Conservation (phyloP, 2,329 filamentous ascomycete genomes). For the Aspergillus proliferans region DNA sequence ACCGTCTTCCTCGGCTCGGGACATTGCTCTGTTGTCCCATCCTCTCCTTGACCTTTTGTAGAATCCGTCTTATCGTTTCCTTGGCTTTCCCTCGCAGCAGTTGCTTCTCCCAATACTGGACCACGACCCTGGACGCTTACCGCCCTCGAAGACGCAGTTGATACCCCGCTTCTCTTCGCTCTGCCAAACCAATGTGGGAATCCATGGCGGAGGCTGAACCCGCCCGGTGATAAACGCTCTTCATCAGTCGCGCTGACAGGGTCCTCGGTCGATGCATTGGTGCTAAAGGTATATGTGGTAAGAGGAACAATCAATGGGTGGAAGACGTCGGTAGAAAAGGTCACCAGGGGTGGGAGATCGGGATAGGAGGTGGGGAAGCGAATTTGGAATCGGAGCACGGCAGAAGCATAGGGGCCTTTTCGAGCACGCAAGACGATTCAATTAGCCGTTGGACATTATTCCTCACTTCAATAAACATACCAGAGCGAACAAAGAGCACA, state of each 20-base stretch:
- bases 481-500: conserved; percentile 85
- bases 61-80: conserved; percentile 3
- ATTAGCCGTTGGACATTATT: not conserved
- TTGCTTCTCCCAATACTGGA: not conserved
- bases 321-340: conserved; percentile 88
- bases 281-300: conserved; percentile 91
- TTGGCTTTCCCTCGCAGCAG: not conserved
- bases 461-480: conserved; percentile 41
- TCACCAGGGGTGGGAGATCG: conserved; percentile 70
- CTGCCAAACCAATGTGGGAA: conserved; percentile 86
- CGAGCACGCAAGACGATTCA: conserved; percentile 6
- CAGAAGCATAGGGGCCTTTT: conserved; percentile 78
- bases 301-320: conserved; percentile 87
- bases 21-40: conserved; percentile 10
- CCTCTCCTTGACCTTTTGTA: conserved; percentile 1
- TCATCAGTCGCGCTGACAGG: conserved; percentile 79
- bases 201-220: conserved; percentile 83
- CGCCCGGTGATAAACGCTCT: conserved; percentile 76
- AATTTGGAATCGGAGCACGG: conserved; percentile 83
- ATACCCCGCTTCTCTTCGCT: conserved; percentile 40
- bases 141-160: conserved; percentile 35
- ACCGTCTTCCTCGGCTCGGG: conserved; percentile 34
- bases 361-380: conserved; percentile 80
- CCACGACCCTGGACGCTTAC: conserved; percentile 36
- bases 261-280: conserved; percentile 65